phyloP scores from a whole-genome alignment of 2,329 filamentous ascomycete genomes.

The Talaromyces sp. region DNA sequence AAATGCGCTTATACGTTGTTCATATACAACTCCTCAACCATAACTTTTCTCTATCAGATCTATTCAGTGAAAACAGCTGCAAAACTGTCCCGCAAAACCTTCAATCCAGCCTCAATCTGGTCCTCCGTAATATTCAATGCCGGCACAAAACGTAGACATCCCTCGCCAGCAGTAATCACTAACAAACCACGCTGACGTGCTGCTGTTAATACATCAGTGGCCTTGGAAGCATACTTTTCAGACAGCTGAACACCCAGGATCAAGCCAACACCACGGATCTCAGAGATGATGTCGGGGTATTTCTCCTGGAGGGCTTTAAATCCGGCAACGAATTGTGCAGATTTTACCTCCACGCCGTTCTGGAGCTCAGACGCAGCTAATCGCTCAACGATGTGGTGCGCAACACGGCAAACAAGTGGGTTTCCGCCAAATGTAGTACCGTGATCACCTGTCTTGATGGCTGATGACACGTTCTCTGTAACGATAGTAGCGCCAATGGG shows the following conservation, averaged over 20 bases:
- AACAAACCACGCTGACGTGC: slow-evolving; percentile 83
- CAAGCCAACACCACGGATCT: slow-evolving; percentile 78
- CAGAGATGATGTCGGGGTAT: slow-evolving; percentile 69
- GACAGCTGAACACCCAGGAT: slow-evolving; percentile 83
- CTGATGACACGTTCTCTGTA: slow-evolving; percentile 62
- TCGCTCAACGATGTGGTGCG: slow-evolving; percentile 77
- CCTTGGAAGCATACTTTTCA: slow-evolving; percentile 57
- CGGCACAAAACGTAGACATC: slow-evolving; percentile 89
- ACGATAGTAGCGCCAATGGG: slow-evolving; percentile 82
- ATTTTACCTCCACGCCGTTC: slow-evolving; percentile 65
- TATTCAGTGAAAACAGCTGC: slow-evolving; percentile 43
- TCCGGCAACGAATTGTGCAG: slow-evolving; percentile 56
- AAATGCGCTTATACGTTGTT: background rate
- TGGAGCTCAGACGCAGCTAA: slow-evolving; percentile 71
- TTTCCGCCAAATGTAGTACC: slow-evolving; percentile 94
- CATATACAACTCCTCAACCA: background rate
- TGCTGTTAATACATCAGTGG: slow-evolving; percentile 67
- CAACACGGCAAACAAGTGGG: slow-evolving; percentile 77
- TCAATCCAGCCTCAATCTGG: slow-evolving; percentile 75
- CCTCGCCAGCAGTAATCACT: slow-evolving; percentile 87
- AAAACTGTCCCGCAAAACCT: slow-evolving; percentile 69
- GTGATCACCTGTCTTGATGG: slow-evolving; percentile 75
- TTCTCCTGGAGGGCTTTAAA: slow-evolving; percentile 56
- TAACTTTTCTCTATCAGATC: background rate
- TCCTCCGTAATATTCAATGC: slow-evolving; percentile 74